phyloP scores from a whole-genome alignment of 495 filamentous ascomycete genomes.

The Bacidia gigantensis region DNA sequence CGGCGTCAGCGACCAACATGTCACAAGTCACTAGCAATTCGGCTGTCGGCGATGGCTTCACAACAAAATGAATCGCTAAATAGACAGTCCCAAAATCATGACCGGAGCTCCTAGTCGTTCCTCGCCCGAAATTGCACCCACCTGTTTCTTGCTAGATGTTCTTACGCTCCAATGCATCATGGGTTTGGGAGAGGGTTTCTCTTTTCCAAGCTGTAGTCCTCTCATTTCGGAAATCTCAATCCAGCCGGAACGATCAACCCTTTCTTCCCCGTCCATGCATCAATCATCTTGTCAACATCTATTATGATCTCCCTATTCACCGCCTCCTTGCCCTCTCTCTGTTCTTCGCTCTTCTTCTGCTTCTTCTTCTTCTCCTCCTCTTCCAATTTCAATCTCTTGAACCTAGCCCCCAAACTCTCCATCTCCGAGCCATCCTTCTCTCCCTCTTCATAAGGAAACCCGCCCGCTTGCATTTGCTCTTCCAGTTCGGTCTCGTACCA shows the following conservation, averaged over 20 bases:
- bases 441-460: not conserved
- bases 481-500: constrained; percentile 19
- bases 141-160: too few relatives aligned
- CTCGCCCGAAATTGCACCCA: too few relatives aligned
- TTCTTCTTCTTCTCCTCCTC: constrained; percentile 5
- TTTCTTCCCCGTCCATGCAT: constrained; percentile 3
- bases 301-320: constrained; percentile 5
- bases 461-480: not conserved
- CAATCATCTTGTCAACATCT: constrained; percentile 2
- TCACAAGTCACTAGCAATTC: too few relatives aligned
- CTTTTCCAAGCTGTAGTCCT: not conserved
- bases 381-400: constrained; percentile 1
- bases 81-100: too few relatives aligned
- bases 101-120: too few relatives aligned
- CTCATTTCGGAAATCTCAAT: constrained; percentile 2
- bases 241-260: not conserved
- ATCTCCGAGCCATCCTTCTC: not conserved
- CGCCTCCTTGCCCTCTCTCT: constrained; percentile 25
- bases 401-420: constrained; percentile 1
- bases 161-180: not conserved
- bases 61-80: too few relatives aligned
- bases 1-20: too few relatives aligned
- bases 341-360: constrained; percentile 3
- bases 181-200: not conserved
- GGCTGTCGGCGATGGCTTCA: too few relatives aligned